A percentile compares a stretch with the other conserved stretches of the same genome.
phyloP scores from a whole-genome alignment of 148 eudicot species.

The Camellia sinensis region DNA sequence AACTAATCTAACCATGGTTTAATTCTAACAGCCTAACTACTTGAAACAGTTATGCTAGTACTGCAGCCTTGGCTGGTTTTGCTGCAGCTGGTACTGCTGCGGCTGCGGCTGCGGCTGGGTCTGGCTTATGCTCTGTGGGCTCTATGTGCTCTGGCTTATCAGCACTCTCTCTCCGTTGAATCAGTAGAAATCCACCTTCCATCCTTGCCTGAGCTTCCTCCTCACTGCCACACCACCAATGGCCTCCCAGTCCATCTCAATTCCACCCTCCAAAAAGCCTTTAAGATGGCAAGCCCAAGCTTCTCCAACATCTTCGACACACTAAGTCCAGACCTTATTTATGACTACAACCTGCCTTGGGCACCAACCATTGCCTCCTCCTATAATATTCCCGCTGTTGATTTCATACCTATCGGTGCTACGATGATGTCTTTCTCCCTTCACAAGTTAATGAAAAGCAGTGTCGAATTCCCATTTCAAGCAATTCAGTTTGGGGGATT shows the following conservation, averaged over 20 bases:
- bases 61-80: too few species aligned
- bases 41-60: too few species aligned
- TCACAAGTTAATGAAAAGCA: not conserved
- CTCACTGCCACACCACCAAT: conserved; percentile 7
- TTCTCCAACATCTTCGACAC: not conserved
- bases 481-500: not conserved
- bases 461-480: not conserved
- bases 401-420: not conserved
- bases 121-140: too few species aligned
- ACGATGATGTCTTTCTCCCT: not conserved
- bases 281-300: not conserved
- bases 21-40: too few species aligned
- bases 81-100: too few species aligned
- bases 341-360: not conserved
- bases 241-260: conserved; percentile 4
- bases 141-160: too few species aligned
- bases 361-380: not conserved
- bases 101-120: too few species aligned
- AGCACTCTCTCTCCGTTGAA: not conserved
- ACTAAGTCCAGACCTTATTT: not conserved
- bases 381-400: not conserved
- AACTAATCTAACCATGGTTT: too few species aligned
- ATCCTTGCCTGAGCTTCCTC: conserved; percentile 6
- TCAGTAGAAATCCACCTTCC: conserved; percentile 3
- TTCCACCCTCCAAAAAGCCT: not conserved